Conservation (phyloP, 2,329 filamentous ascomycete species). For the Fusarium agapanthi region DNA sequence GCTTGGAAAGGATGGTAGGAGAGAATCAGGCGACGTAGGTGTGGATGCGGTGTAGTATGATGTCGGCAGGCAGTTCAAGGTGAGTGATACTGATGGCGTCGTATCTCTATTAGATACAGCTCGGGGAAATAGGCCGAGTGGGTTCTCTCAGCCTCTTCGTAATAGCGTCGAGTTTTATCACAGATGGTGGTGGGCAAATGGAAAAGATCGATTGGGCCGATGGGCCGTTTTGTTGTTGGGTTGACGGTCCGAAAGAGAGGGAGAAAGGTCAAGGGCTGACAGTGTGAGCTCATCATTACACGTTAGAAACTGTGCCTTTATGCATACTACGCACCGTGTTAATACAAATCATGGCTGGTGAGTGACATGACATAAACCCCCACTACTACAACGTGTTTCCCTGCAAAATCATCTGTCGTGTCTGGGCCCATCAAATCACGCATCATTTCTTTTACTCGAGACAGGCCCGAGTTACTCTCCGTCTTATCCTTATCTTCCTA, state of each 20-base stretch:
- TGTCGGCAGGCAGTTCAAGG: slow-evolving; percentile 5
- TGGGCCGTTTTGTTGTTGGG: slow-evolving; percentile 34
- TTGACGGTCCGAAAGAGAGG: slow-evolving; percentile 33
- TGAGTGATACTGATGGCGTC: background rate
- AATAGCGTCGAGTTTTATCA: slow-evolving; percentile 22
- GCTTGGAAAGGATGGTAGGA: background rate
- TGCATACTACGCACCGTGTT: background rate
- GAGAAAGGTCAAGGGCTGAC: background rate
- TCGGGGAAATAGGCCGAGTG: slow-evolving; percentile 28
- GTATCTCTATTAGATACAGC: slow-evolving; percentile 2
- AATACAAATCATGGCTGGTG: slow-evolving; percentile 16
- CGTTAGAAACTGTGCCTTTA: background rate
- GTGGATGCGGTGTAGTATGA: slow-evolving; percentile 25
- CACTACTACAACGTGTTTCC: slow-evolving; percentile 41
- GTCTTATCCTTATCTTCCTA: slow-evolving; percentile 31
- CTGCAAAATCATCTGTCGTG: slow-evolving; percentile 35
- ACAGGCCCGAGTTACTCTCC: slow-evolving; percentile 27
- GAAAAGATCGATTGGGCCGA: slow-evolving; percentile 37
- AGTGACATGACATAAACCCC: slow-evolving; percentile 40
- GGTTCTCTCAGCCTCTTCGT: slow-evolving; percentile 35
- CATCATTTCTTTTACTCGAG: slow-evolving; percentile 40
- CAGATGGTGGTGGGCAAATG: slow-evolving; percentile 30
- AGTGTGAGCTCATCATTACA: slow-evolving; percentile 16
- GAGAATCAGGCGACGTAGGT: slow-evolving; percentile 24
- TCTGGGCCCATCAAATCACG: slow-evolving; percentile 44